Percentiles rank a stretch among this genome's conserved stretches.
Conservation (phyloP, 352 stramenopile species). For the Phytophthora cactorum region DNA sequence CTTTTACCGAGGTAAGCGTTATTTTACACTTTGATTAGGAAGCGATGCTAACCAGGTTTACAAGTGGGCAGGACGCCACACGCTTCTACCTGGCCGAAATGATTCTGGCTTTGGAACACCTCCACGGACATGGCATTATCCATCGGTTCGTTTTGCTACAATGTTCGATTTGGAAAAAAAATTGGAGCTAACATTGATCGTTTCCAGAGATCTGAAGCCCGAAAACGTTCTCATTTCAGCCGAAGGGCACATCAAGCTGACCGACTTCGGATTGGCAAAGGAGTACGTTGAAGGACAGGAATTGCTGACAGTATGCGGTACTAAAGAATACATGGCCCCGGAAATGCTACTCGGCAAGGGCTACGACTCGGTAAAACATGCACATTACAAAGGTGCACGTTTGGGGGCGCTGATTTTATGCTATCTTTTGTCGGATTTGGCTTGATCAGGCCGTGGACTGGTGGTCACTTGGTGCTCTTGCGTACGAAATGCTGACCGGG, state of each 20-base stretch:
- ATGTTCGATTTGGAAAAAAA: background rate
- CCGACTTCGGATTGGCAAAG: constrained; percentile 92
- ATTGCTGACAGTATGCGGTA: constrained; percentile 78
- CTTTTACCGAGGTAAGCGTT: constrained; percentile 60
- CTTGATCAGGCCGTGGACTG: constrained; percentile 72
- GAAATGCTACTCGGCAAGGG: constrained; percentile 87
- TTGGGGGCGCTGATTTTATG: constrained; percentile 8
- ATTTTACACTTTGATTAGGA: background rate
- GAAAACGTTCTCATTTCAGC: constrained; percentile 93
- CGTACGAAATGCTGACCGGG: constrained; percentile 84
- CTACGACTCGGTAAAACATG: constrained; percentile 66
- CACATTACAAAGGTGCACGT: background rate
- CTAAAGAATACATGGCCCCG: constrained; percentile 89
- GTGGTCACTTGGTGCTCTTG: constrained; percentile 85
- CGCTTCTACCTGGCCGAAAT: constrained; percentile 89
- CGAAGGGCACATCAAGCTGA: constrained; percentile 91
- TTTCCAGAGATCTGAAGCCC: constrained; percentile 86
- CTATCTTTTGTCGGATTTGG: background rate
- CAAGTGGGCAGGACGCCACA: constrained; percentile 50
- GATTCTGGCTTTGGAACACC: constrained; percentile 79
- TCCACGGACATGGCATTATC: constrained; percentile 85
- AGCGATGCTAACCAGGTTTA: background rate
- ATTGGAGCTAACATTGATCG: background rate
- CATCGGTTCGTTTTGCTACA: constrained; percentile 58
- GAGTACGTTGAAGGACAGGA: constrained; percentile 74